Conservation (phyloP, 495 filamentous ascomycete species). For the Trichodelitschia bisporula region DNA sequence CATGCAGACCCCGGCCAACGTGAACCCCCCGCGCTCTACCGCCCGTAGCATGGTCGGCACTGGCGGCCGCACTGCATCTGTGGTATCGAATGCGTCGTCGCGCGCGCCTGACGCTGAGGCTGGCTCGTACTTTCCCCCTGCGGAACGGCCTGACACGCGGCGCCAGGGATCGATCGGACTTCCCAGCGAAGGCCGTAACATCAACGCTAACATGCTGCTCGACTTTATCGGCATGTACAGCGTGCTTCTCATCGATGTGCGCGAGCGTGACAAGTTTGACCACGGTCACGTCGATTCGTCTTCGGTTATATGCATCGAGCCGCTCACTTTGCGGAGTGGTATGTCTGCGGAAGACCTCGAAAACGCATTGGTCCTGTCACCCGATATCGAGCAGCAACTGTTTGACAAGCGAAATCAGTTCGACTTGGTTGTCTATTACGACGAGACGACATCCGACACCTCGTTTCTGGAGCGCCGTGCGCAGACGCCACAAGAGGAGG, state of each 20-base stretch:
- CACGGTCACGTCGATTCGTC: slow-evolving; percentile 63
- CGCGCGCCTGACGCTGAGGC: slow-evolving; percentile 9
- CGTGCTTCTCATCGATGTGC: slow-evolving; percentile 67
- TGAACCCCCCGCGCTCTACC: slow-evolving; percentile 23
- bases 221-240: slow-evolving; percentile 33
- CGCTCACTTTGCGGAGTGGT: slow-evolving; percentile 45
- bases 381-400: slow-evolving; percentile 42
- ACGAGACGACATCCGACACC: slow-evolving; percentile 36
- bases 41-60: slow-evolving; percentile 17
- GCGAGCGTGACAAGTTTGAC: slow-evolving; percentile 60
- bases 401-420: slow-evolving; percentile 58
- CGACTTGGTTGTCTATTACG: slow-evolving; percentile 78
- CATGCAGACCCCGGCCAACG: slow-evolving; percentile 24
- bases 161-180: no score
- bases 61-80: slow-evolving; percentile 13
- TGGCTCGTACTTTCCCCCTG: slow-evolving; percentile 14
- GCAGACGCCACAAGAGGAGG: slow-evolving; percentile 24
- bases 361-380: slow-evolving; percentile 59
- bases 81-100: slow-evolving; percentile 6
- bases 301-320: slow-evolving; percentile 74
- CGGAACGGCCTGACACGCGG: slow-evolving; percentile 15
- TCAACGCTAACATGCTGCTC: slow-evolving; percentile 39
- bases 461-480: slow-evolving; percentile 16
- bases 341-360: slow-evolving; percentile 70
- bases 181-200: slow-evolving; percentile 33